A percentile compares a stretch with the other conserved stretches of the same genome.
These are phyloP conservation scores for Agrostemma githago DNA, from an alignment of 148 eudicot species.

Conservation along the genomic window DNA sequence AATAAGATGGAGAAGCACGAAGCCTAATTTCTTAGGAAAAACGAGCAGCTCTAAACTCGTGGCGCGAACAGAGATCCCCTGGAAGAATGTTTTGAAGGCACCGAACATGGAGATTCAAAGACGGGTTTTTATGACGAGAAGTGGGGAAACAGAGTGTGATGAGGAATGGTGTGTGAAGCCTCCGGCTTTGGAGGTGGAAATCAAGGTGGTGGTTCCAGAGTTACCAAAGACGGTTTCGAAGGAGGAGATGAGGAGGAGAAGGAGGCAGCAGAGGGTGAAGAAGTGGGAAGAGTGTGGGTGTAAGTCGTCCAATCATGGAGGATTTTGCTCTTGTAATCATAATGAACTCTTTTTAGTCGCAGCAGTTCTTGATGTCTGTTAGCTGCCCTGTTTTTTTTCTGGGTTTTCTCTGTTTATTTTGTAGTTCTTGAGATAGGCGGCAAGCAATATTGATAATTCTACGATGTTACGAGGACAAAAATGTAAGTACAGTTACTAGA, in stretches of 20 bases:
- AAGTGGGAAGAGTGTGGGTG: slow-evolving; percentile 41
- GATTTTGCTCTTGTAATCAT: slow-evolving; percentile 26
- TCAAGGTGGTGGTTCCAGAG: slow-evolving; percentile 26
- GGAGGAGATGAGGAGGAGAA: slow-evolving; percentile 18
- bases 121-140: slow-evolving; percentile 38
- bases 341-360: slow-evolving; percentile 32
- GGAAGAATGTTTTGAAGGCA: slow-evolving; percentile 41
- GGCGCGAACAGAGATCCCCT: slow-evolving; percentile 45
- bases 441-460: no score
- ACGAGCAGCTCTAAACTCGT: slow-evolving; percentile 28
- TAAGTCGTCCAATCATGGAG: slow-evolving; percentile 5
- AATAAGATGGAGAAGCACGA: slow-evolving; percentile 29
- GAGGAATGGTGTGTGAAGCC: slow-evolving; percentile 28
- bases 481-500: no score
- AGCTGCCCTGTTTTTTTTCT: not conserved
- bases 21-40: not conserved
- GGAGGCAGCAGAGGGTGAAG: slow-evolving; percentile 13
- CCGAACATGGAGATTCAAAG: slow-evolving; percentile 34
- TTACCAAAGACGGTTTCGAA: not conserved
- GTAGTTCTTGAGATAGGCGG: no score
- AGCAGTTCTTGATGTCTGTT: slow-evolving; percentile 28
- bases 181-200: slow-evolving; percentile 37
- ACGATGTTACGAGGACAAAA: no score
- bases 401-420: no score
- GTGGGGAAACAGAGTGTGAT: not conserved